phyloP scores from a whole-genome alignment of 1,284 basidiomycete species.

The Marasmius tenuissimus region DNA sequence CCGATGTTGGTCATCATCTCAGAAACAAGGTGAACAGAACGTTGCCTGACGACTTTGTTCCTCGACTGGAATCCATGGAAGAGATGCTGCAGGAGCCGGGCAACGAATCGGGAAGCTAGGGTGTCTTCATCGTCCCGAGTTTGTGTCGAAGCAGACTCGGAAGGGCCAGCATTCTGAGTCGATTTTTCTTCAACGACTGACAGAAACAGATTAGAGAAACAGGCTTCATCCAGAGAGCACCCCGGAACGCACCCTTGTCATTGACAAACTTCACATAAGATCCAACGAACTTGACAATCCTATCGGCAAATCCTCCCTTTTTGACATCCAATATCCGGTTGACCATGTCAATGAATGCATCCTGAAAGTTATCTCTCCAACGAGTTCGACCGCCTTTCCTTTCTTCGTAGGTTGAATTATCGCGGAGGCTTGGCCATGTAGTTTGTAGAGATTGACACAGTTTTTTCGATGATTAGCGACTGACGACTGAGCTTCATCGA shows the following conservation, averaged over 20 bases:
- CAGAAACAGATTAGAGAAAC: not conserved
- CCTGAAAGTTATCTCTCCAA: slow-evolving; percentile 83
- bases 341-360: slow-evolving; percentile 71
- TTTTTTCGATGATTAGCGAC: slow-evolving; percentile 87
- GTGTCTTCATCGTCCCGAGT: slow-evolving; percentile 67
- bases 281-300: slow-evolving; percentile 84
- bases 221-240: not conserved
- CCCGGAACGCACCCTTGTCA: slow-evolving; percentile 62
- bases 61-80: slow-evolving; percentile 86
- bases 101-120: slow-evolving; percentile 71
- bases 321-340: slow-evolving; percentile 77
- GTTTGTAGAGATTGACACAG: slow-evolving; percentile 81
- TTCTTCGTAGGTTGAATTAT: slow-evolving; percentile 55
- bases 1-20: slow-evolving; percentile 81
- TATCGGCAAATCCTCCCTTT: slow-evolving; percentile 84
- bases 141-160: slow-evolving; percentile 31
- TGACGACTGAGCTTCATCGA: slow-evolving; percentile 81
- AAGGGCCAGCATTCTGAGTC: slow-evolving; percentile 22
- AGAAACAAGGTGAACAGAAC: slow-evolving; percentile 78
- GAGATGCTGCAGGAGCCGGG: slow-evolving; percentile 75
- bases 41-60: slow-evolving; percentile 85
- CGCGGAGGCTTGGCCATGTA: slow-evolving; percentile 67
- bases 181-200: slow-evolving; percentile 12
- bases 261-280: slow-evolving; percentile 80
- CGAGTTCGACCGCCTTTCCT: slow-evolving; percentile 55